Base-by-base conservation (phyloP, 2,329 filamentous ascomycete species). In the Colletotrichum cereale region DNA sequence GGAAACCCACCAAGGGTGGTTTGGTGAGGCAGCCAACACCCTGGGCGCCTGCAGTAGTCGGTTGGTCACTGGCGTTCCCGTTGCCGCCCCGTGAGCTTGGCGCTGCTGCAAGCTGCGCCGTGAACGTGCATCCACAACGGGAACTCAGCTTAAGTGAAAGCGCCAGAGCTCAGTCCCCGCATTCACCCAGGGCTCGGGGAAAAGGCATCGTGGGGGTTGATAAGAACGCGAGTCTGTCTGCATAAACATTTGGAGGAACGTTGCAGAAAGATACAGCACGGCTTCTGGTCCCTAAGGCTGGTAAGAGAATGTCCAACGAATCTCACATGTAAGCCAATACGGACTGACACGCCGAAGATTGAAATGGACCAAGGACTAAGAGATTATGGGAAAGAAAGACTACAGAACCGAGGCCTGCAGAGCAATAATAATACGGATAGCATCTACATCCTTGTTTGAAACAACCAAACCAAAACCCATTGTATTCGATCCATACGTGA, bases 401-500 rank as follows among this genome's bases (percentile, higher is more conserved):
- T 61, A 48, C 58, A 58, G 47, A 55, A 40, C 58, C 44, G 48
- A 53, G 55, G 65, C 53, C 47, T 42, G 52, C 44, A 72, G 58
- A 69, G 60, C 36, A 72, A 47, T 69, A 72, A 60, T 72, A 72
- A 50, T 62, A 62, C 60, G 60, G 60, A 42, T 68, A 55, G 44
- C 68, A 68, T 68, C 64, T 68, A 71, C 57, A 40, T 62, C 68
- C 64, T 62, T 57, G n/a, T 67, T 67, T 52, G 64, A 57, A 67
- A 44, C 38, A 53, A 47, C 68, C 58, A 67, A 63, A 64, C 68
- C 36, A 62, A 62, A 71, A 62, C 44, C 56, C 64, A 47, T 5
- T 63, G 47, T 71, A 71, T 71, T 58, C 58, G 14, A 16, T 42
- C 52, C 58, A 60, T 57, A 31, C 42, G 44, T 21, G 52, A 64